Base-by-base conservation (phyloP, 495 filamentous ascomycete species). In the Letharia columbiana region DNA sequence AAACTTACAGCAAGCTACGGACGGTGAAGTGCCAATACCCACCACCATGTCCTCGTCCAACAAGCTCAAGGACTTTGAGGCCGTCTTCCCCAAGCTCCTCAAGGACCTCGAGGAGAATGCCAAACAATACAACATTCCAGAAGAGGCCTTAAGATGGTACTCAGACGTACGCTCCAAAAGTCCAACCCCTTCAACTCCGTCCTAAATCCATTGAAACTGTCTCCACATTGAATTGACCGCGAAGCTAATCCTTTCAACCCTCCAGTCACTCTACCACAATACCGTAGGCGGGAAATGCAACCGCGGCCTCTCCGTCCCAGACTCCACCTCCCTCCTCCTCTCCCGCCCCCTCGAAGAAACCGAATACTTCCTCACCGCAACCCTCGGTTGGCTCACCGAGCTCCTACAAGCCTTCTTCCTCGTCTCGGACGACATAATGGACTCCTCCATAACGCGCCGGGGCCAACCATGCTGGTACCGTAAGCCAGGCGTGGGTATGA, bases 351-450 rank as follows among this genome's bases (percentile, higher is more conserved):
- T 75, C 61, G 66, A 37, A 23, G 28, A 64, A 4, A 56, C 37
- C 17, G 71, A 71, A 63, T 70, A 67, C 68, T 67, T 67, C 57
- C 70, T 70, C 18, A 66, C 62, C 20, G 74, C 74, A 4, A 77
- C 66, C 58, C 83, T 98, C 58, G 94, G 94, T 66, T 98, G 94
- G 94, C 84, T 96, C 80, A 96, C 92, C 69, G 94, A 98, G 83
- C 82, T 98, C 47, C 89, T 98, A 44, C 94, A 98, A 81, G 93
- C 94, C 65, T 97, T 96, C 85, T 98, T 98, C 84, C 85, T 98
- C 61, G 94, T 98, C 70, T 91, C 91, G 67, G 94, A 98, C 77
- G 94, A 98, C 77, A 96, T 98, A 71, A 98, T 98, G 94, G 94
- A 98, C 80, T 75, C 82, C 71, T 92, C 89, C 68, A 91, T 94